Base-by-base conservation (phyloP, 179 eudicot genomes). In the Drosera spatulata region DNA sequence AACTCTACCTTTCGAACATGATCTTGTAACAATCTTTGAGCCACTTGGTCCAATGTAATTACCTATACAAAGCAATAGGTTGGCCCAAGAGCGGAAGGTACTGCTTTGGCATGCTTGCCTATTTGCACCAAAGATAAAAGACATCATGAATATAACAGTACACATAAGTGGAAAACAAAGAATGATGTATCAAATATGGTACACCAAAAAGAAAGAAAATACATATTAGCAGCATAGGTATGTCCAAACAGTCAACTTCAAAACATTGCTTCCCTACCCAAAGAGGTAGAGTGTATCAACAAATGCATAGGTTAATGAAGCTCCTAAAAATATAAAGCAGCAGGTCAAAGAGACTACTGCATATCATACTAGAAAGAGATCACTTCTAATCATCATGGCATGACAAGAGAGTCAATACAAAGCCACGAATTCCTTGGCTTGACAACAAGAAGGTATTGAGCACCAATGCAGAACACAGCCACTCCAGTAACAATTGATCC, bases 61-160 rank as follows among this genome's bases (percentile, higher is more conserved):
- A 89, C 99, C 99, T 93, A 70, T 89, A 83, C 74, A 93, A 76
- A 55, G 99, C 99, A 79, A 93, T 89, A 44, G 99, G 93, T 66
- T 93, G 86, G 67, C 85, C 95, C 63, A 82, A 64, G 61, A 93
- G 95, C 14, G 94, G 94, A 73, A 93, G 99, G 79, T 93, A 93
- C 77, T 93, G 99, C 87, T 93, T 93, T 53, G 99, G 99, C 97
- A 90, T 90, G 82, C 67, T 86, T 64, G 99, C 97, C 97, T 93
- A 77, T 73, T 77, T 14, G 56, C 69, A 79, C 56, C 66, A 45
- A 66, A 41, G 43, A 47, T 51, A 68, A 59, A 59, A 45, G 50
- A 49, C 48, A 56, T 40, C 57, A 50, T 22, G 37, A 54, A 63
- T 45, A 47, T 12, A 10, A 48, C 37, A 53, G 7, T 42, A 9